Evolutionary conservation across 768 basidiomycete species (phyloP), one percentile per base, ranked within the genome.

Genomic region (Mycena capillaripes): DNA sequence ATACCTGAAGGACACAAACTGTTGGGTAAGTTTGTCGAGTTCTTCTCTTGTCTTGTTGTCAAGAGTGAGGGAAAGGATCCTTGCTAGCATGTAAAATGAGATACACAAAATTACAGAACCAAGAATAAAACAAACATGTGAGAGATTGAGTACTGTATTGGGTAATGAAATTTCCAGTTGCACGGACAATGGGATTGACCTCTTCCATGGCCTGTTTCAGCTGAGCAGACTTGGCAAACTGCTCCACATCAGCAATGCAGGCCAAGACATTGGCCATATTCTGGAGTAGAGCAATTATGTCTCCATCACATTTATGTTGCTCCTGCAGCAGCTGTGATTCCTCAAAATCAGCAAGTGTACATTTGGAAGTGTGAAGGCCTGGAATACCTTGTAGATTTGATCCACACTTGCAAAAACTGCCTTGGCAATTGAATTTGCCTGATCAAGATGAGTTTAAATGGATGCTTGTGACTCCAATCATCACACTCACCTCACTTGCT

Each of bases 151-250:
- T 69, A 5, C 66, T 68, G 34, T 64, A 75, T 44, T 56, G 53
- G 16, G 78, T 16, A 19, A 78, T 77, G 53, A 80, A 80, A 36
- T 76, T 79, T 2, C 74, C 69, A 9, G 79, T 78, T 4, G 78
- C 75, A 16, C 76, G 72, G 59, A 81, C 71, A 17, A 81, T 66
- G 3, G 74, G 76, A 34, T 57, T 21, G 3, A 79, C 70, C 19
- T 79, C 78, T 38, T 77, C 75, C 4, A 81, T 73, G 21, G 76
- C 72, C 42, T 72, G 57, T 61, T 75, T 78, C 59, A 81, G 64
- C 52, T 79, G 76, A 0, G 30, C 50, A 2, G 78, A 53, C 21
- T 74, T 62, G 3, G 76, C 76, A 59, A 81, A 79, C 62, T 81
- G 77, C 46, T 77, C 66, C 2, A 79, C 74, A 34, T 79, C 78